These are phyloP conservation scores for Fusarium graminum DNA, from an alignment of 2,329 filamentous ascomycete species.

Conservation along the genomic window DNA sequence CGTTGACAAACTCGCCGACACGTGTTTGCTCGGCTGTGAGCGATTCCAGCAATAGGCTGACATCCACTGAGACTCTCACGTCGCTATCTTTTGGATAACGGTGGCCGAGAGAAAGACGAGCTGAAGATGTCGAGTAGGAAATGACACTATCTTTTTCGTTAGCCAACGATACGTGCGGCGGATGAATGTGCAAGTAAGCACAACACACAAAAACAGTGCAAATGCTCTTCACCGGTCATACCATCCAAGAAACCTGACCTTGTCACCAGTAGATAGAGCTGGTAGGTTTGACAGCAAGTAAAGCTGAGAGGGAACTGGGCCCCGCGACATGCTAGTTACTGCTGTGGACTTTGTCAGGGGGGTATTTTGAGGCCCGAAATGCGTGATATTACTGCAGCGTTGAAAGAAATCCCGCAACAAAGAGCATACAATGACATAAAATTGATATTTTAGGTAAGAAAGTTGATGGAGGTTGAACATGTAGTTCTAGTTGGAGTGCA, in stretches of 20 bases:
- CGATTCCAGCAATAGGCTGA: slow-evolving; percentile 76
- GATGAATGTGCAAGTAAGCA: slow-evolving; percentile 23
- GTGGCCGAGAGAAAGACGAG: slow-evolving; percentile 76
- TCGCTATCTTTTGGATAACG: slow-evolving; percentile 65
- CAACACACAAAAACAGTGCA: slow-evolving; percentile 2
- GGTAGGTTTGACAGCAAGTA: slow-evolving; percentile 75
- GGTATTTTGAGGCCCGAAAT: slow-evolving; percentile 38
- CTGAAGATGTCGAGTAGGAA: slow-evolving; percentile 66
- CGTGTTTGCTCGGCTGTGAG: slow-evolving; percentile 73
- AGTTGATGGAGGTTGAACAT: slow-evolving; percentile 19
- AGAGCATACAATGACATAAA: slow-evolving; percentile 5
- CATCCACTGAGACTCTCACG: slow-evolving; percentile 72
- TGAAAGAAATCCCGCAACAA: slow-evolving; percentile 29
- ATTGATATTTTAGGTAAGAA: neutral
- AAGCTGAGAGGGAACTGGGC: slow-evolving; percentile 73
- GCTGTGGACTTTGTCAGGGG: slow-evolving; percentile 8
- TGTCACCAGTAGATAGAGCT: slow-evolving; percentile 68
- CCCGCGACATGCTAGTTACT: slow-evolving; percentile 61
- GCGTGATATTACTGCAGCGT: slow-evolving; percentile 37
- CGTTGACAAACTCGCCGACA: slow-evolving; percentile 88
- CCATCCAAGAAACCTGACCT: slow-evolving; percentile 94
- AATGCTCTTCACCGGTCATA: slow-evolving; percentile 60
- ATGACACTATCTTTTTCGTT: slow-evolving; percentile 59
- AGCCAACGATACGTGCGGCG: slow-evolving; percentile 46
- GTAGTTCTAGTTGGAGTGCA: slow-evolving; percentile 27